Evolutionary conservation across 768 basidiomycete species (phyloP).

Genomic region (Tricholoma hemisulphureum): DNA sequence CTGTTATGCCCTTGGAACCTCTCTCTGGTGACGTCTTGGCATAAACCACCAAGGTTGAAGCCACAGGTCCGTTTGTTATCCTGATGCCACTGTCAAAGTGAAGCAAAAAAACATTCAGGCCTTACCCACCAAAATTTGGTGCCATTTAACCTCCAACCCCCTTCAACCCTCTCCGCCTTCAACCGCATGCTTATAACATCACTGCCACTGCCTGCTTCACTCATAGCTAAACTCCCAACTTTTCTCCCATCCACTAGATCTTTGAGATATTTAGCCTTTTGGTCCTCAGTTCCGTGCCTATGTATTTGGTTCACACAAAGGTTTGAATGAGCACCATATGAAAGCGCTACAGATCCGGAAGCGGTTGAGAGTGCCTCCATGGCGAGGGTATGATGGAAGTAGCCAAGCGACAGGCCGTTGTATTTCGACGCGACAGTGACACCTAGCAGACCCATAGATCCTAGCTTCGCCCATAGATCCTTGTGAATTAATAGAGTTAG

Average conservation of each 20-base stretch:
- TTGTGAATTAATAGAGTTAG: slow-evolving; percentile 27
- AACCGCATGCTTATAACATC: slow-evolving; percentile 95
- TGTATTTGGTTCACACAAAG: slow-evolving; percentile 86
- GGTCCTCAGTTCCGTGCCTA: slow-evolving; percentile 77
- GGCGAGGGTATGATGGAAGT: slow-evolving; percentile 84
- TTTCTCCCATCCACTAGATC: slow-evolving; percentile 77
- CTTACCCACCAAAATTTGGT: slow-evolving; percentile 85
- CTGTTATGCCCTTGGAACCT: slow-evolving; percentile 86
- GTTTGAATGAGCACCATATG: slow-evolving; percentile 91
- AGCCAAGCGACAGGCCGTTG: slow-evolving; percentile 81
- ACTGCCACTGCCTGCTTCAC: slow-evolving; percentile 87
- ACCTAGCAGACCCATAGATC: slow-evolving; percentile 90
- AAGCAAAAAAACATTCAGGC: not conserved
- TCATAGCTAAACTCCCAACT: slow-evolving; percentile 93
- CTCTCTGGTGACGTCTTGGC: slow-evolving; percentile 80
- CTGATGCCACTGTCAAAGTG: slow-evolving; percentile 37
- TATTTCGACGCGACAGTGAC: slow-evolving; percentile 79
- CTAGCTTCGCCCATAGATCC: slow-evolving; percentile 88
- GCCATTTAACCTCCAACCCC: slow-evolving; percentile 80
- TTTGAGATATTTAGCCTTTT: slow-evolving; percentile 83
- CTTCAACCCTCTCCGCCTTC: slow-evolving; percentile 73
- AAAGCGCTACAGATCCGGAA: slow-evolving; percentile 89
- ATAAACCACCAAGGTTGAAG: slow-evolving; percentile 90
- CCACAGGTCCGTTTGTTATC: slow-evolving; percentile 94
- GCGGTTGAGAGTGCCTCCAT: slow-evolving; percentile 94